phyloP scores from a whole-genome alignment of 2,329 filamentous ascomycete species.

The Colletotrichum sidae region DNA sequence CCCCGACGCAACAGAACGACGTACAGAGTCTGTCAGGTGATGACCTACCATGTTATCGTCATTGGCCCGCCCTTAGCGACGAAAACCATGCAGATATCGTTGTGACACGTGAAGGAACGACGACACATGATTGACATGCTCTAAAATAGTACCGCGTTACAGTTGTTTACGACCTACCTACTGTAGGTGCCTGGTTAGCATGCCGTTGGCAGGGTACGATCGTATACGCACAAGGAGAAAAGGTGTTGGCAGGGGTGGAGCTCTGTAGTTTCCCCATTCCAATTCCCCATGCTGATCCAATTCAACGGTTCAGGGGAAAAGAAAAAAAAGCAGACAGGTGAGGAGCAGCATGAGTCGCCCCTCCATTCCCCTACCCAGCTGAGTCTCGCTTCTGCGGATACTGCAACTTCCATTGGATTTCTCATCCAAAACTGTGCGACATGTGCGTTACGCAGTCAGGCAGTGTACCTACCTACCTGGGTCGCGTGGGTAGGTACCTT shows the following conservation, averaged over 20 bases:
- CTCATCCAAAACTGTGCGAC: no score
- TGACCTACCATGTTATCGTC: neutral
- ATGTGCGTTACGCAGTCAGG: no score
- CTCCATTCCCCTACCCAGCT: no score
- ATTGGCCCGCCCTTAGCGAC: constrained; percentile 20
- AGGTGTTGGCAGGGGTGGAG: constrained; percentile 2
- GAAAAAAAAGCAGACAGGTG: neutral
- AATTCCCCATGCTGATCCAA: constrained; percentile 12
- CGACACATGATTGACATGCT: neutral
- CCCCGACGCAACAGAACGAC: constrained; percentile 13
- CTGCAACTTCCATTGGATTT: no score
- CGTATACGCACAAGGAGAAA: constrained; percentile 1
- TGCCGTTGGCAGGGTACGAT: no score
- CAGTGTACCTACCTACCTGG: no score
- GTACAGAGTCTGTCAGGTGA: constrained; percentile 19
- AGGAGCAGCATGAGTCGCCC: no score
- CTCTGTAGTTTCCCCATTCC: constrained; percentile 19
- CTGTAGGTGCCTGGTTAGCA: no score
- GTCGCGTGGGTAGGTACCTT: no score
- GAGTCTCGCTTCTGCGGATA: no score
- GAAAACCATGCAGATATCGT: constrained; percentile 15
- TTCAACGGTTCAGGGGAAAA: constrained; percentile 15
- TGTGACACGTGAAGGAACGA: neutral
- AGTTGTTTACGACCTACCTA: no score
- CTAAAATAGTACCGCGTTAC: neutral